Conservation (phyloP, 2,329 filamentous ascomycete genomes). For the Aspergillus ochraceus region DNA sequence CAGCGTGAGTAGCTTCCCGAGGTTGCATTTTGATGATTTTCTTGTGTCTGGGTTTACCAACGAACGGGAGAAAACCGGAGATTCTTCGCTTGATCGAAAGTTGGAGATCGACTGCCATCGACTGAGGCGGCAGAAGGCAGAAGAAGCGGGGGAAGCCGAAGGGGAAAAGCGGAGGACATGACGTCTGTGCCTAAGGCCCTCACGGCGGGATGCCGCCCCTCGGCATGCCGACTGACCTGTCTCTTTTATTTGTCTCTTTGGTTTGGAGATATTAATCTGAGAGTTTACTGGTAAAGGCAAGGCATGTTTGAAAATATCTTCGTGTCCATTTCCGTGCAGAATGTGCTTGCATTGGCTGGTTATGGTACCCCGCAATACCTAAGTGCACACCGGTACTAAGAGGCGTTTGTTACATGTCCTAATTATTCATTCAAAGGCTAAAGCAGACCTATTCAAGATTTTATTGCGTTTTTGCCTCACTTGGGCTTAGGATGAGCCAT, state of each 20-base stretch:
- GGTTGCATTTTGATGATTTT: slow-evolving; percentile 32
- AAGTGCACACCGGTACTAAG: background rate
- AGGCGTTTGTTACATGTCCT: background rate
- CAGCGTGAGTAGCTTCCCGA: slow-evolving; percentile 71
- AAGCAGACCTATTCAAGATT: background rate
- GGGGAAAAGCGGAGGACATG: slow-evolving; percentile 7
- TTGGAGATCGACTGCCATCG: background rate
- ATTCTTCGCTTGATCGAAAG: background rate
- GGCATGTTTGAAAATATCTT: background rate
- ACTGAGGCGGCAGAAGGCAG: slow-evolving; percentile 6
- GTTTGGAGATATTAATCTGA: too few species aligned
- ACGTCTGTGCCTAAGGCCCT: background rate
- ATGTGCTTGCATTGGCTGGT: background rate
- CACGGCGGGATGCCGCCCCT: background rate
- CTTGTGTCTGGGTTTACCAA: background rate
- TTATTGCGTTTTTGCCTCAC: background rate
- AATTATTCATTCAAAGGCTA: background rate
- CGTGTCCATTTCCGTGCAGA: background rate
- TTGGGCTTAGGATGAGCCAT: too few species aligned
- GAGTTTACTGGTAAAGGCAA: too few species aligned
- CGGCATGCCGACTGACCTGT: background rate
- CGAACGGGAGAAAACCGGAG: background rate
- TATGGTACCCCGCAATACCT: background rate
- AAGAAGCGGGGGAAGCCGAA: slow-evolving; percentile 27
- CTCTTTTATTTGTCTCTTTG: background rate